Evolutionary conservation across 2,329 filamentous ascomycete species (phyloP).

Genomic region (Lasiodiplodia sp.): DNA sequence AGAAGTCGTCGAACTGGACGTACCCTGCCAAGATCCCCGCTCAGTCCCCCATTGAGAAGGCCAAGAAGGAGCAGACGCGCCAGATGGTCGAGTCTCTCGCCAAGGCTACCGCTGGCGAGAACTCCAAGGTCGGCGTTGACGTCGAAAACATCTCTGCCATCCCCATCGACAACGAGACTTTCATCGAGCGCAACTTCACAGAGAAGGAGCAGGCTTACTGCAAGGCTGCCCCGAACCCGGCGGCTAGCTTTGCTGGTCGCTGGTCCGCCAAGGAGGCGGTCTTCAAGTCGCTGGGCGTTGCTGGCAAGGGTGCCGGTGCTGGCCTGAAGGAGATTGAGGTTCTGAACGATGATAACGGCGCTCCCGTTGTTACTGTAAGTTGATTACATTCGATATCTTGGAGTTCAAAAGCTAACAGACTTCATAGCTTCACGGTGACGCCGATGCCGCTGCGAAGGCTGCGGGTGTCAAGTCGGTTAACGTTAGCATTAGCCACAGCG

Average conservation of each 20-base stretch:
- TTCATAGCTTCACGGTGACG: slow-evolving; percentile 81
- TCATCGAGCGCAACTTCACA: slow-evolving; percentile 95
- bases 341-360: slow-evolving; percentile 78
- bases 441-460: slow-evolving; percentile 81
- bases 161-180: slow-evolving; percentile 93
- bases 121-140: slow-evolving; percentile 89
- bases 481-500: slow-evolving; percentile 95
- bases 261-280: slow-evolving; percentile 99
- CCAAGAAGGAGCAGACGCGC: slow-evolving; percentile 68
- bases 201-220: slow-evolving; percentile 85
- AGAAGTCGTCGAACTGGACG: slow-evolving; percentile 81
- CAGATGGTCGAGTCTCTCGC: slow-evolving; percentile 81
- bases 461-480: slow-evolving; percentile 87
- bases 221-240: slow-evolving; percentile 76
- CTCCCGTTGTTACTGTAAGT: slow-evolving; percentile 84
- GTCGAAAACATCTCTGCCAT: slow-evolving; percentile 87
- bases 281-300: slow-evolving; percentile 93
- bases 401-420: slow-evolving; percentile 24
- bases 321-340: slow-evolving; percentile 96
- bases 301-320: slow-evolving; percentile 86
- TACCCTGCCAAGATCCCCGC: slow-evolving; percentile 71
- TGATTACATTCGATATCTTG: background rate
- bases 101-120: slow-evolving; percentile 63
- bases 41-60: slow-evolving; percentile 63
- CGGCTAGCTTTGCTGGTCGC: slow-evolving; percentile 90